Base-by-base conservation (phyloP, 1,139 yeast genomes). In the Sugiyamaella novakii region DNA sequence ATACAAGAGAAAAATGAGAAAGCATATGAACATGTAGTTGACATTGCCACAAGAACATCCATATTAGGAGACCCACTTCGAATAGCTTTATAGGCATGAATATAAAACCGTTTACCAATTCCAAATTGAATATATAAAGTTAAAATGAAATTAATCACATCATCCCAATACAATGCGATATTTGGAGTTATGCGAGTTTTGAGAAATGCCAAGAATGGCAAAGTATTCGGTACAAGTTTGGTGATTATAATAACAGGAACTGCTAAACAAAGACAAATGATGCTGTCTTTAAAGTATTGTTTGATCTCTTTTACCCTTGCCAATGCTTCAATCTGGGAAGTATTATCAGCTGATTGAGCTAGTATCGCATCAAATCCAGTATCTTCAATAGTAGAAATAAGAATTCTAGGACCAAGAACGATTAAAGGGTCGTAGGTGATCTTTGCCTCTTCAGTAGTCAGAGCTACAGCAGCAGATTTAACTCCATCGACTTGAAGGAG, bases 31-130 rank as follows among this genome's bases (percentile, higher is more conserved):
- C 87, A 81, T 44, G 84, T 72, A 0, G 97, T 89, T 2, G 97
- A 88, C 25, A 87, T 74, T 50, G 87, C 82, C 30, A 94, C 92
- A 54, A 94, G 74, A 1, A 91, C 88, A 67, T 94, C 98, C 98
- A 94, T 94, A 17, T 94, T 89, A n/a, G 97, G 96, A 42, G 85
- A 76, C 5, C 81, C 76, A 58, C 85, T 88, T 49, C 72, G 72
- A 14, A 89, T 55, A n/a, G 95, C 84, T 42, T 76, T 77, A 59
- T 69, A 73, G 8, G 94, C 80, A 52, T 87, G 83, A 44, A 68
- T 72, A 64, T 81, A 80, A 61, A 88, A 92, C 30, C 76, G 74
- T 7, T 70, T 61, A 1, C 86, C 98, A 53, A 82, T 77, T 24
- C 76, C 72, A 59, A 86, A 80, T 62, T 87, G 92, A 38, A 91